phyloP scores from a whole-genome alignment of 306 rosid species.

The Pterocarpus santalinus region DNA sequence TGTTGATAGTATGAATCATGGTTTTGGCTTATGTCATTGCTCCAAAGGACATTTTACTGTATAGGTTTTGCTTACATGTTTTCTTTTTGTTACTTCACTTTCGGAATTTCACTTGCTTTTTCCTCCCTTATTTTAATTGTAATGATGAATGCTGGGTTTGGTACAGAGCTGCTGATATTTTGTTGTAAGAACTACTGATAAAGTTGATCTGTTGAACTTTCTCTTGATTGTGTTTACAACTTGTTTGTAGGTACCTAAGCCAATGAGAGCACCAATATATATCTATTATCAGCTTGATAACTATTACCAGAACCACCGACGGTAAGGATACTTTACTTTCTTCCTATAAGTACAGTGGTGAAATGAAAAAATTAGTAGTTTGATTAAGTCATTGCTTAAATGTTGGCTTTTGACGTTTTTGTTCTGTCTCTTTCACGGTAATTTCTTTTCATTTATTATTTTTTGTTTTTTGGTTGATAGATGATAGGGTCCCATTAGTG shows the following conservation, averaged over 20 bases:
- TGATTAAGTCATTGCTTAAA: constrained; percentile 16
- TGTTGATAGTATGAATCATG: constrained; percentile 12
- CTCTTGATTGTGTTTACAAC: constrained; percentile 41
- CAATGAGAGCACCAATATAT: constrained; percentile 90
- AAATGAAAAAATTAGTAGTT: constrained; percentile 4
- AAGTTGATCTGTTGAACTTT: constrained; percentile 31
- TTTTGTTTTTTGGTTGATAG: constrained; percentile 5
- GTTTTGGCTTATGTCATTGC: constrained; percentile 13
- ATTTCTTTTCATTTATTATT: constrained; percentile 7
- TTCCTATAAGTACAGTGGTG: constrained; percentile 10
- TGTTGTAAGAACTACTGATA: constrained; percentile 18
- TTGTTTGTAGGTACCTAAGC: constrained; percentile 69
- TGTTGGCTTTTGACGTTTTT: constrained; percentile 5
- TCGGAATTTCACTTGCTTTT: constrained; percentile 10
- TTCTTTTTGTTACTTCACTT: constrained; percentile 16
- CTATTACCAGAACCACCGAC: constrained; percentile 93
- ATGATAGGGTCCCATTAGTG: not conserved
- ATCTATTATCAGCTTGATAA: constrained; percentile 94
- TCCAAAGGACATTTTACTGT: constrained; percentile 27
- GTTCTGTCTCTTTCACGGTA: constrained; percentile 30
- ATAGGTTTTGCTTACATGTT: constrained; percentile 17
- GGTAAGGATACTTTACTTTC: constrained; percentile 63
- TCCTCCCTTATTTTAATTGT: constrained; percentile 14
- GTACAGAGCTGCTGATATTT: constrained; percentile 11
- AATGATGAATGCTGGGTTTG: constrained; percentile 34